Evolutionary conservation across 805 yeast species (phyloP).

Genomic region (Spencermartinsiella europaea): DNA sequence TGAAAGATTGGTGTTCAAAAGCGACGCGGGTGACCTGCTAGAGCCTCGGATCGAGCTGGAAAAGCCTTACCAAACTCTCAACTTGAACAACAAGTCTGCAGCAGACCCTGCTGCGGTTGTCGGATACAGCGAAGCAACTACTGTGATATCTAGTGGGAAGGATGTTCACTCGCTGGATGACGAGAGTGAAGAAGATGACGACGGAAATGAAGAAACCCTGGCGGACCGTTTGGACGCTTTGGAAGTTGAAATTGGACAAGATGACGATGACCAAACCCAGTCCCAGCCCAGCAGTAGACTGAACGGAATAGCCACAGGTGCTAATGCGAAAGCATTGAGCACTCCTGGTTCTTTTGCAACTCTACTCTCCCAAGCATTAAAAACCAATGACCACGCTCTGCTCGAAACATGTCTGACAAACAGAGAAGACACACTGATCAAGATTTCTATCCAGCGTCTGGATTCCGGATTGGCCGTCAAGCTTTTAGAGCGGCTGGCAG

Average conservation of each 20-base stretch:
- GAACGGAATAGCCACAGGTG: slow-evolving; percentile 19
- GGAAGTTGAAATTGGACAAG: slow-evolving; percentile 20
- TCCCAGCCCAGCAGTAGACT: no score
- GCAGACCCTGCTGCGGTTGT: slow-evolving; percentile 40
- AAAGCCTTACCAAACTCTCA: slow-evolving; percentile 1
- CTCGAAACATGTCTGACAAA: slow-evolving; percentile 73
- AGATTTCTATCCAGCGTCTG: slow-evolving; percentile 51
- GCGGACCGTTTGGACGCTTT: slow-evolving; percentile 38
- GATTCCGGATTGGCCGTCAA: slow-evolving; percentile 39
- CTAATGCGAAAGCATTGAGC: slow-evolving; percentile 38
- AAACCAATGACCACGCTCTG: slow-evolving; percentile 78
- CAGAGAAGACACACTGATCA: slow-evolving; percentile 47
- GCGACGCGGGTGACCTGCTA: slow-evolving; percentile 12
- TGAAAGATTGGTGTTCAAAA: slow-evolving; percentile 23
- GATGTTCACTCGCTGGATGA: slow-evolving; percentile 29
- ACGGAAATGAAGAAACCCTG: slow-evolving; percentile 42
- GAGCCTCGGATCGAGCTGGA: slow-evolving; percentile 19
- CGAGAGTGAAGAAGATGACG: slow-evolving; percentile 32
- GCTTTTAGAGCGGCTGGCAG: slow-evolving; percentile 45
- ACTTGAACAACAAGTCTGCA: slow-evolving; percentile 11
- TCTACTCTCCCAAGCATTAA: slow-evolving; percentile 82
- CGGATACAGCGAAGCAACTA: slow-evolving; percentile 31
- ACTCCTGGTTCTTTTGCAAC: slow-evolving; percentile 76
- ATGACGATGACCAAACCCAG: slow-evolving; percentile 15
- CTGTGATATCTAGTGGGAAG: slow-evolving; percentile 33